Base-by-base conservation (phyloP, 495 filamentous ascomycete species). In the Hyaloscypha variabilis region DNA sequence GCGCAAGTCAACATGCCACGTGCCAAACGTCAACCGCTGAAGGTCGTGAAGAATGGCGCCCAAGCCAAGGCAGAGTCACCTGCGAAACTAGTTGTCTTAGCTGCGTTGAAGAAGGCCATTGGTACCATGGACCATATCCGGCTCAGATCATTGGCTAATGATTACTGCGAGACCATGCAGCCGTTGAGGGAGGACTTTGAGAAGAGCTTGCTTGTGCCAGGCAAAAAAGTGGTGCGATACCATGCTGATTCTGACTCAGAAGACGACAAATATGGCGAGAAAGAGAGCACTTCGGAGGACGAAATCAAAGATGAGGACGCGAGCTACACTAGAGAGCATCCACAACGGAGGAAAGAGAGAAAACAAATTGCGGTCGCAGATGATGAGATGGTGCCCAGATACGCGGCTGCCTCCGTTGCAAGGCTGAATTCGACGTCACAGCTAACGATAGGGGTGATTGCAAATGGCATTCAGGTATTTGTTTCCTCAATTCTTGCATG, bases 231-330 rank as follows among this genome's bases (percentile, higher is more conserved):
- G 53, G 53, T 56, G 3, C 53, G 53, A 23, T 56, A 56, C 28
- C 53, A 56, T 56, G 53, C 53, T 14, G 53, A 56, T 29, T 19
- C 74, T 73, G 13, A 70, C 78, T 3, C 64, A 78, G 29, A 77
- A 77, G n/a, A 60, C 76, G 25, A 76, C 76, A 28, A 52, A 52
- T 8, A 79, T 23, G 62, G 30, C 58, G 11, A 52, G 50, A 49
- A 51, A 36, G 10, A 63, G 66, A 36, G 66, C 29, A 58, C 29
- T 46, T 49, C 21, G 66, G 49, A n/a, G 19, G 17, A 52, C n/a
- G 49, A 52, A 24, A 24, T 52, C 17, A 52, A 52, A 19, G 49
- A 52, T 52, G 49, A 52, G 67, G 70, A 63, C 26, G 46, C 55
- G 11, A 50, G 31, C 31, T 5, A 36, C 31, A 36, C 13, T 36